Evolutionary conservation across 306 rosid genomes (phyloP).

Genomic region (Macrotyloma uniflorum): DNA sequence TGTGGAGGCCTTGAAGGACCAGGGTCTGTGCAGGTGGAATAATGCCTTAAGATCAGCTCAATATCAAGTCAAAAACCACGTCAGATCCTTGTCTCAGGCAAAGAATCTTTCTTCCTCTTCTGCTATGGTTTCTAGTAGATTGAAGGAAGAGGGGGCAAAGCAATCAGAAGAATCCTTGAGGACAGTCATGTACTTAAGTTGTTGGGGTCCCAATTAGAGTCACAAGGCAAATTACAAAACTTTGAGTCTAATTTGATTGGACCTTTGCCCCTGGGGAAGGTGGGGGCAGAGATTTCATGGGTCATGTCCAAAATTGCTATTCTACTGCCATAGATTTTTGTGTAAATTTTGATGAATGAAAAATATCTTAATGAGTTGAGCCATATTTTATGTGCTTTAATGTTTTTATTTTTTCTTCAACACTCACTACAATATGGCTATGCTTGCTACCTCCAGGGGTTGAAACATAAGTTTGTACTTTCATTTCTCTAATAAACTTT

Average conservation of each 20-base stretch:
- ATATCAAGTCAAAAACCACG: constrained; percentile 45
- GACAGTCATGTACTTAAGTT: constrained; percentile 67
- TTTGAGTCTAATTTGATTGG: not conserved
- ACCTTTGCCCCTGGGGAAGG: not conserved
- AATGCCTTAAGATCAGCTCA: constrained; percentile 41
- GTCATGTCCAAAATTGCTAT: not conserved
- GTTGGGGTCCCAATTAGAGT: constrained; percentile 48
- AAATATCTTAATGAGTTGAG: not conserved
- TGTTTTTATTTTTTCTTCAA: not conserved
- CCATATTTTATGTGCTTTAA: not conserved
- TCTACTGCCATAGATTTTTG: not conserved
- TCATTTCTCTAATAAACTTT: not conserved
- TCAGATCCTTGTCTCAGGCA: constrained; percentile 44
- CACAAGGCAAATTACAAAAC: not conserved
- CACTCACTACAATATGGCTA: not conserved
- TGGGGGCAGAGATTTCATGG: not conserved
- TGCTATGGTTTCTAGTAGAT: constrained; percentile 27
- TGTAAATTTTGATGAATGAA: constrained; percentile 32
- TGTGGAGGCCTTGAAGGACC: constrained; percentile 59
- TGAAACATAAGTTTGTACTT: not conserved
- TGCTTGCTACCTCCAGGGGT: not conserved
- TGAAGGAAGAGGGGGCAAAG: constrained; percentile 50
- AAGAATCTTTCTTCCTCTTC: constrained; percentile 43
- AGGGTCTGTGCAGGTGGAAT: constrained; percentile 61
- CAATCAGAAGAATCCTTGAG: constrained; percentile 68